Conservation (phyloP, 805 yeast genomes). For the Kodamaea jinghongensis region DNA sequence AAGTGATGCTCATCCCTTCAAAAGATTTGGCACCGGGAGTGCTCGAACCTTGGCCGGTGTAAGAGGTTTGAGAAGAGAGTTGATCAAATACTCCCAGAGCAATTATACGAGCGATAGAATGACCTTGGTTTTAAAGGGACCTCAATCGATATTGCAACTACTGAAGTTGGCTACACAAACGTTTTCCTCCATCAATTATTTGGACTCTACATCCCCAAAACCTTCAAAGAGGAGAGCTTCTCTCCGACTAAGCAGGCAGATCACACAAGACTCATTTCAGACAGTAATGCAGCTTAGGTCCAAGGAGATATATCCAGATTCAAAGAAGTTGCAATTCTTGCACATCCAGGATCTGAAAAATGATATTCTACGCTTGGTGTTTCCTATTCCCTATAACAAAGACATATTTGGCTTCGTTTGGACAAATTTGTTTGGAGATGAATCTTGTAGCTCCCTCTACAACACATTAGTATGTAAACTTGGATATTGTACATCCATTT, state of each 20-base stretch:
- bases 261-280: background rate
- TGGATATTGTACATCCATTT: slow-evolving; percentile 36
- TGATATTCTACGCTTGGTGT: slow-evolving; percentile 39
- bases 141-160: slow-evolving; percentile 59
- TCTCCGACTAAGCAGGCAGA: no score
- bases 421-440: slow-evolving; percentile 65
- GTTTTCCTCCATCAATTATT: slow-evolving; percentile 35
- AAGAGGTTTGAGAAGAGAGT: slow-evolving; percentile 33
- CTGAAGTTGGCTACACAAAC: slow-evolving; percentile 47
- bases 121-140: slow-evolving; percentile 61
- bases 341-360: slow-evolving; percentile 3
- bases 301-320: background rate
- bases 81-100: slow-evolving; percentile 38
- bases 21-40: slow-evolving; percentile 66
- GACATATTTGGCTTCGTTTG: slow-evolving; percentile 41
- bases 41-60: slow-evolving; percentile 40
- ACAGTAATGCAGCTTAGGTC: background rate
- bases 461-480: slow-evolving; percentile 28
- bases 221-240: background rate
- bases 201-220: background rate
- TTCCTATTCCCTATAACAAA: slow-evolving; percentile 29
- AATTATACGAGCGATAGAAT: slow-evolving; percentile 49
- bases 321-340: slow-evolving; percentile 5
- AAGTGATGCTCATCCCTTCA: slow-evolving; percentile 49
- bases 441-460: slow-evolving; percentile 50